Evolutionary conservation across 768 basidiomycete genomes (phyloP), one percentile per base, ranked within the genome.

Genomic region (Lentinula boryana): DNA sequence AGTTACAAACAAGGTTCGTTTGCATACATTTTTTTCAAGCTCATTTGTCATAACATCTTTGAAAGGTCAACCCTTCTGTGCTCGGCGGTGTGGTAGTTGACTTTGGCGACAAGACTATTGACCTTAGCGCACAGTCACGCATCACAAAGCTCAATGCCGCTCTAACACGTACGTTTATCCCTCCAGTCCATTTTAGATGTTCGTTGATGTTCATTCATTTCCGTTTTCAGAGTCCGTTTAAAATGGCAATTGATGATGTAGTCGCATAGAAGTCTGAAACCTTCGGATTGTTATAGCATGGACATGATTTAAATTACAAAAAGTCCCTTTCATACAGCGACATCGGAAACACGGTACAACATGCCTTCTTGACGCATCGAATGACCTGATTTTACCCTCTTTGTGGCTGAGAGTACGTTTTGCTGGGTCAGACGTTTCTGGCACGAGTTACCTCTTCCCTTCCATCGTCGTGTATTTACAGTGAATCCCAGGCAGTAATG

Each of bases 51-150:
- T 49, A 15, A 41, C 8, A 21, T 52, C 46, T 58, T 38, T 63
- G 5, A 33, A 62, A 96, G 94, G 90, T 98, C 69, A 95, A 98
- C 80, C 87, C 94, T 48, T 77, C 85, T n/a, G 79, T 98, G 60
- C 76, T 98, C 63, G 97, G 96, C 61, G 97, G 97, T 55, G 74
- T 98, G 62, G 82, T 98, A 63, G 88, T 99, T 53, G 97, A 99
- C 77, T 94, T 99, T 70, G 96, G 95, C 64, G 97, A 98, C 80
- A 96, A 96, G 81, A 94, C 93, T 57, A 90, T 99, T 68, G 97
- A 99, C 77, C 83, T 98, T 62, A 95, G 93, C 67, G 95, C 96
- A 60, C 88, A 87, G 53, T 93, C 93, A 36, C 91, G 93, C 58
- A 93, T 98, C 68, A 96, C 88, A 72, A 96, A 95, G 76, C 85